A percentile compares a stretch with the other conserved stretches of the same genome.
Evolutionary conservation across 2,329 filamentous ascomycete species (phyloP).

Genomic region (Exophiala spinifera): DNA sequence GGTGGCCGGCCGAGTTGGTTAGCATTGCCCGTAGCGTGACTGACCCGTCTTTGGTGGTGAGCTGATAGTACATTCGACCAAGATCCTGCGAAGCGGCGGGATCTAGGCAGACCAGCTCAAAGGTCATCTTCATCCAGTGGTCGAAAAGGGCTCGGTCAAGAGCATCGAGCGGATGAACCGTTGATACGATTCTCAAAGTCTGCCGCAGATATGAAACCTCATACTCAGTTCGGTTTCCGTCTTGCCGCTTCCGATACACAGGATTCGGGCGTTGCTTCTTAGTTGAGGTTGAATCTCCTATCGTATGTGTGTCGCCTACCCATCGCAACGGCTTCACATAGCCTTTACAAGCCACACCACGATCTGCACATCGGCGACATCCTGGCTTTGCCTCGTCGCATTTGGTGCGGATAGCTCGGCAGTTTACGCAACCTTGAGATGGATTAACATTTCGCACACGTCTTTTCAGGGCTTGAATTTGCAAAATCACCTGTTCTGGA

Average conservation of each 20-base stretch:
- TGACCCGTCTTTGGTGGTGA: background rate
- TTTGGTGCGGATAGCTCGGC: conserved; percentile 2
- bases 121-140: conserved; percentile 3
- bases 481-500: background rate
- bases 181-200: background rate
- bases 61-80: background rate
- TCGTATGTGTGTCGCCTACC: background rate
- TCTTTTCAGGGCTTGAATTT: too few species aligned
- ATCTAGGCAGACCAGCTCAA: conserved; percentile 2
- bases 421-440: background rate
- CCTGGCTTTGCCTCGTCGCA: background rate
- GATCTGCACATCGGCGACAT: background rate
- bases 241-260: too few species aligned
- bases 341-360: background rate
- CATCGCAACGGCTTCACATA: background rate
- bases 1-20: background rate
- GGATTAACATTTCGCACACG: too few species aligned
- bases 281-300: background rate
- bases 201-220: too few species aligned
- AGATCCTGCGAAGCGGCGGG: background rate
- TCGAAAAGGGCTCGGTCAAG: conserved; percentile 1
- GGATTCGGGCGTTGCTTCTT: background rate
- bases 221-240: too few species aligned
- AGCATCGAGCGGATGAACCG: background rate
- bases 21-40: conserved; percentile 1